phyloP scores from a whole-genome alignment of 1,284 basidiomycete species.

The Mycosarcoma mackinlayi region DNA sequence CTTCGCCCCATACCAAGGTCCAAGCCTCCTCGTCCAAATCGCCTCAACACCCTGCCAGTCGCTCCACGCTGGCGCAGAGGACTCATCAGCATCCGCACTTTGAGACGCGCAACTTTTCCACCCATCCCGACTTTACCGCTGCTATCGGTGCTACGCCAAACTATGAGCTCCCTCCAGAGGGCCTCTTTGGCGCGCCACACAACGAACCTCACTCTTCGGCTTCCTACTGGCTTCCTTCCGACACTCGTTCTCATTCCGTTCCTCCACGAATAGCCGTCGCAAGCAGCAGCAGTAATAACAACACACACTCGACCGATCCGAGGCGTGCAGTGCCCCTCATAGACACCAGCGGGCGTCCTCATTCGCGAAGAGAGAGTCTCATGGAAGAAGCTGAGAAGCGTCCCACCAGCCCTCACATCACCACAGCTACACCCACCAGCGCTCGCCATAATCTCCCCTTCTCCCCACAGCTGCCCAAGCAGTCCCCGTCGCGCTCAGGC shows the following conservation, averaged over 20 bases:
- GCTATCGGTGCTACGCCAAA: slow-evolving; percentile 44
- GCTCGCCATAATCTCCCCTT: slow-evolving; percentile 35
- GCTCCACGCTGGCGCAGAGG: slow-evolving; percentile 30
- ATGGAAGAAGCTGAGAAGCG: slow-evolving; percentile 47
- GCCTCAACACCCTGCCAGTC: slow-evolving; percentile 11
- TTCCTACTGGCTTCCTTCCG: slow-evolving; percentile 29
- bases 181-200: slow-evolving; percentile 20
- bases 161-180: slow-evolving; percentile 46
- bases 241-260: slow-evolving; percentile 39
- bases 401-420: slow-evolving; percentile 56
- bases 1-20: slow-evolving; percentile 24
- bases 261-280: slow-evolving; percentile 33
- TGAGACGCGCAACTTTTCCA: slow-evolving; percentile 15
- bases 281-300: slow-evolving; percentile 7
- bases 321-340: slow-evolving; percentile 31
- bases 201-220: slow-evolving; percentile 12
- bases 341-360: slow-evolving; percentile 33
- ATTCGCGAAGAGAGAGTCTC: slow-evolving; percentile 30
- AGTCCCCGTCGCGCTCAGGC: slow-evolving; percentile 19
- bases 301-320: slow-evolving; percentile 12
- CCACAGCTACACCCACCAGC: slow-evolving; percentile 47
- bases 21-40: slow-evolving; percentile 12
- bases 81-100: slow-evolving; percentile 29
- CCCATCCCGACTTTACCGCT: slow-evolving; percentile 8
- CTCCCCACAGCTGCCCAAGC: slow-evolving; percentile 6